These are phyloP conservation scores for Apiospora sp. DNA, from an alignment of 2,329 filamentous ascomycete species.

Conservation along the genomic window DNA sequence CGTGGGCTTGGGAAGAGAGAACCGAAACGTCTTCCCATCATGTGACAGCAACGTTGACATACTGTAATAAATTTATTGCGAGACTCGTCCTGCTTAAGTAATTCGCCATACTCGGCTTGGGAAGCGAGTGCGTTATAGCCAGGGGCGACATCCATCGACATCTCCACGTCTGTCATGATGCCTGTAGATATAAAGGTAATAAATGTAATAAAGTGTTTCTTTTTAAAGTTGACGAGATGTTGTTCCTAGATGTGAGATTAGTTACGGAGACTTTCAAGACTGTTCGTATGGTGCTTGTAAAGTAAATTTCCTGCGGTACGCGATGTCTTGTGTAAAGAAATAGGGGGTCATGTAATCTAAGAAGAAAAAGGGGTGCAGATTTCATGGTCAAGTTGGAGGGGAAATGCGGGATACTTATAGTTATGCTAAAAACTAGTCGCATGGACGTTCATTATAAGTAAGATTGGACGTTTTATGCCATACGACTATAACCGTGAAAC, in stretches of 20 bases:
- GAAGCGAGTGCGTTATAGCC: neutral
- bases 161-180: neutral
- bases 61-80: neutral
- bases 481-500: no score
- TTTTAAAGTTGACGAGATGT: neutral
- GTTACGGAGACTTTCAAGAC: neutral
- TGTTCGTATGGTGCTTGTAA: neutral
- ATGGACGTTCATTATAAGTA: no score
- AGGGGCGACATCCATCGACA: neutral
- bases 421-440: no score
- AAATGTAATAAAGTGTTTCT: neutral
- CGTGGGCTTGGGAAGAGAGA: neutral
- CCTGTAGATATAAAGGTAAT: neutral
- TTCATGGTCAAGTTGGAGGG: neutral
- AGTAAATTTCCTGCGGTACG: neutral
- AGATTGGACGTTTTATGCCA: no score
- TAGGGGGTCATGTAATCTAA: neutral
- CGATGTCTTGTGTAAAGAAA: neutral
- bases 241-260: neutral
- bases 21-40: fast-evolving
- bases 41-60: neutral
- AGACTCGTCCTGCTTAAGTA: neutral
- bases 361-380: neutral
- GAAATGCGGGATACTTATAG: no score
- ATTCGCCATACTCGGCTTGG: neutral